Base-by-base conservation (phyloP, 2,329 filamentous ascomycete genomes). In the Stachybotrys elegans region DNA sequence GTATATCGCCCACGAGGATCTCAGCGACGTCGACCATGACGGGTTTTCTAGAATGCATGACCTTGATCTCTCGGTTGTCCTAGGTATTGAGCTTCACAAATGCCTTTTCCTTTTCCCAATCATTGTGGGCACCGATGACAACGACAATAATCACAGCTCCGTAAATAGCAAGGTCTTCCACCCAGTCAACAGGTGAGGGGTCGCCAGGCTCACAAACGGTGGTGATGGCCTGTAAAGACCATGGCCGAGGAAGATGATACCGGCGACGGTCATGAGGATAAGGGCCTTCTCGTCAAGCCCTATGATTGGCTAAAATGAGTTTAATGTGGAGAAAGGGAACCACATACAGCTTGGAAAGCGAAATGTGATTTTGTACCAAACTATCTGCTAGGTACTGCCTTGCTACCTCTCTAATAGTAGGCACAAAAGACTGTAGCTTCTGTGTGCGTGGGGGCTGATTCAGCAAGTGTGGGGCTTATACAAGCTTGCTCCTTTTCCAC, bases 191-290 rank as follows among this genome's bases (percentile, higher is more conserved):
- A 71, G 1, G 80, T 78, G 58, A 86, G 76, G 73, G 69, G 4
- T 65, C 61, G 6, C 65, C 68, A 4, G 65, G 59, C 4, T 62
- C 54, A 43, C 74, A 72, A 44, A 73, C 48, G 49, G 67, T 55
- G 22, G 75, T 75, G 34, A 85, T 74, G 0, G 80, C 83, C 59
- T 86, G 54, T 88, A 89, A 2, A 89, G 67, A 11, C 85, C 84
- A 9, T 88, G 68, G 8, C 79, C 81, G 7, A 88, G 64, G 1
- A 84, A 88, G 11, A 88, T 73, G 11, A 83, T 68, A 2, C 84
- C 85, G 9, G 84, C 84, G 25, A 80, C 72, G 0, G 83, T 84
- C 47, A 88, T 66, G 6, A 88, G 65, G 31, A 88, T 83, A 31
- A 89, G 75, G 27, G 88, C 81, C 51, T 84, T 85, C 62, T 88